phyloP scores from a whole-genome alignment of 2,329 filamentous ascomycete species.

The Colletotrichum nymphaeae region DNA sequence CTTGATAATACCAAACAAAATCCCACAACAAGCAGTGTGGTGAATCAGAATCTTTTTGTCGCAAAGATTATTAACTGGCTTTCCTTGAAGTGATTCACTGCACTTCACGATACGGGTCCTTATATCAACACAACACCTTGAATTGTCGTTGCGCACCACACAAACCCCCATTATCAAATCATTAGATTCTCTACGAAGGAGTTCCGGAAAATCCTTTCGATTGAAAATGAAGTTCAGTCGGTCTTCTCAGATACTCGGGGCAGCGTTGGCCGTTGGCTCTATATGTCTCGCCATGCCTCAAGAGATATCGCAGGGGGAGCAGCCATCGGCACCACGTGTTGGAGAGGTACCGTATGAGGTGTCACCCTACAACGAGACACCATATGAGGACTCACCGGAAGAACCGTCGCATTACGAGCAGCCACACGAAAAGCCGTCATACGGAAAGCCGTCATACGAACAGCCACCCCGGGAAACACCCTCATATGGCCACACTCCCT shows the following conservation, averaged over 20 bases:
- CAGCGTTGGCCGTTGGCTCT: not conserved
- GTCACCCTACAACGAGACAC: no score
- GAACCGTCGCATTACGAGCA: no score
- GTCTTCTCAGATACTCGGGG: not conserved
- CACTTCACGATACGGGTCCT: no score
- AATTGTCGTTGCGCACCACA: not conserved
- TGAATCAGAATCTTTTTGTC: conserved; percentile 2
- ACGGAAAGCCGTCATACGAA: no score
- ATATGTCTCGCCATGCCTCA: not conserved
- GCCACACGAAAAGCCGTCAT: no score
- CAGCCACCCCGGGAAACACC: no score
- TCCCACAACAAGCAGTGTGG: conserved; percentile 16
- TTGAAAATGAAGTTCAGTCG: not conserved
- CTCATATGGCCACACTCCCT: no score
- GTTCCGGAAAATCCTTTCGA: no score
- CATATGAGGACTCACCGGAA: no score
- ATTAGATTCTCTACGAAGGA: not conserved
- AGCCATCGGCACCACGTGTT: no score
- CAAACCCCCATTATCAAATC: no score
- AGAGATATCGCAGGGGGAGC: not conserved
- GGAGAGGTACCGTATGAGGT: not conserved
- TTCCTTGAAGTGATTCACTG: conserved; percentile 1
- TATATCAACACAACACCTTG: not conserved
- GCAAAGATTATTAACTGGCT: not conserved
- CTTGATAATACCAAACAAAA: conserved; percentile 25